Evolutionary conservation across 192 early-diverging fungal species (phyloP).

Genomic region (Gamsiella multidivaricata): DNA sequence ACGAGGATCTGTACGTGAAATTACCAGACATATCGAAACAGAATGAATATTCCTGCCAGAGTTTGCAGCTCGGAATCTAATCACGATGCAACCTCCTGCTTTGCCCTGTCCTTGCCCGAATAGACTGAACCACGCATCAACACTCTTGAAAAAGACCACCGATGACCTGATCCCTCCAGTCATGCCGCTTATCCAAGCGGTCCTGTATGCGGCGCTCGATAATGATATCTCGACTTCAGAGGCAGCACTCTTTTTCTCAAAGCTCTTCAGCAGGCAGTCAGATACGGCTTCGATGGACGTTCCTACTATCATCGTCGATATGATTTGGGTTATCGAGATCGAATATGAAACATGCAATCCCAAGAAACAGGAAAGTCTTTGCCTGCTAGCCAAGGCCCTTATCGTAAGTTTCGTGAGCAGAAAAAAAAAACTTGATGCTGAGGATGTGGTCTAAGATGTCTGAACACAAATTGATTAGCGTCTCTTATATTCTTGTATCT

Average conservation of each 20-base stretch:
- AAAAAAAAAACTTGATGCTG: neutral
- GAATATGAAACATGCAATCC: conserved; percentile 12
- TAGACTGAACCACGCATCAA: conserved; percentile 14
- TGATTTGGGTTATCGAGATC: conserved; percentile 43
- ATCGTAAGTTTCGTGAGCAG: conserved; percentile 32
- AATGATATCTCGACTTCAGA: neutral
- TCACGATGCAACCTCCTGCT: neutral
- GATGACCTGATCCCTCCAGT: conserved; percentile 13
- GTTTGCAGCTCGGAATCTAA: too few relatives aligned
- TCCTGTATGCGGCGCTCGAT: conserved; percentile 4
- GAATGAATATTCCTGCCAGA: too few relatives aligned
- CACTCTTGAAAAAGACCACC: conserved; percentile 9
- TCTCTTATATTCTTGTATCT: neutral
- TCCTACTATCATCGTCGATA: conserved; percentile 24
- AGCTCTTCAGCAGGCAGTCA: neutral
- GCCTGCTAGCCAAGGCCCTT: conserved; percentile 16
- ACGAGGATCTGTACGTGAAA: conserved; percentile 23
- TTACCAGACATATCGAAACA: neutral
- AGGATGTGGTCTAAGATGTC: too few relatives aligned
- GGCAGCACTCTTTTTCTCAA: conserved; percentile 12
- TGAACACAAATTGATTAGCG: neutral
- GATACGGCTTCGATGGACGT: conserved; percentile 1
- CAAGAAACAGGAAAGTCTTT: neutral
- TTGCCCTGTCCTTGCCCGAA: too few relatives aligned
- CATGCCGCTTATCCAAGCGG: conserved; percentile 6